These are phyloP conservation scores for Zasmidium citrigriseum DNA, from an alignment of 2,329 filamentous ascomycete species.

Conservation along the genomic window DNA sequence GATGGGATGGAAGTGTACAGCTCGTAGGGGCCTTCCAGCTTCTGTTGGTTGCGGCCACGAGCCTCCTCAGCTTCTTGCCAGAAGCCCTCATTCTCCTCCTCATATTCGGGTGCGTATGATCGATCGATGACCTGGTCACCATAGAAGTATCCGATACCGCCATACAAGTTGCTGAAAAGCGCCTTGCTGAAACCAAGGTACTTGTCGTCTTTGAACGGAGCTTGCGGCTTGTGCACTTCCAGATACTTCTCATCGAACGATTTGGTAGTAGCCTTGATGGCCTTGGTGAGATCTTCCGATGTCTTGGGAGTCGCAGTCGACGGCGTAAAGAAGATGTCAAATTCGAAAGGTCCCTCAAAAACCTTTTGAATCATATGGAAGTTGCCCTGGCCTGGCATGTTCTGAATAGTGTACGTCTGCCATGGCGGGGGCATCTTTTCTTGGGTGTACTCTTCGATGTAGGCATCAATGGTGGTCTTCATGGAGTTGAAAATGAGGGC, in stretches of 20 bases:
- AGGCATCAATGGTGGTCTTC: conserved; percentile 64
- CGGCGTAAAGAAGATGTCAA: conserved; percentile 89
- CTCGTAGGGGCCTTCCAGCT: conserved; percentile 78
- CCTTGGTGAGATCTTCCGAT: conserved; percentile 65
- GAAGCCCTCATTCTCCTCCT: conserved; percentile 92
- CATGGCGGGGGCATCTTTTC: conserved; percentile 77
- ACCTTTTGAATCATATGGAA: conserved; percentile 87
- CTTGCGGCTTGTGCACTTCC: conserved; percentile 69
- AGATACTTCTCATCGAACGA: conserved; percentile 75
- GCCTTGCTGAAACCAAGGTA: conserved; percentile 81
- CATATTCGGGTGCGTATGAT: conserved; percentile 88
- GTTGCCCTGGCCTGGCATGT: conserved; percentile 72
- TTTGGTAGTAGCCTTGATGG: conserved; percentile 66
- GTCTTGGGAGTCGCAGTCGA: conserved; percentile 52
- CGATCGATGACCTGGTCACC: conserved; percentile 86
- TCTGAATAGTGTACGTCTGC: conserved; percentile 77
- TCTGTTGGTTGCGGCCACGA: conserved; percentile 66
- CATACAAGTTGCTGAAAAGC: conserved; percentile 91
- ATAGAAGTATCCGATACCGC: conserved; percentile 93
- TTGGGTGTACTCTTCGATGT: conserved; percentile 59
- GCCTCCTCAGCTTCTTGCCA: conserved; percentile 90
- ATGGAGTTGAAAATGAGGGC: conserved; percentile 63
- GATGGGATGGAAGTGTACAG: conserved; percentile 91
- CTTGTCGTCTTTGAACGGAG: conserved; percentile 72
- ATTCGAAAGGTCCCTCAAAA: conserved; percentile 86